These are phyloP conservation scores for Glonium stellatum DNA, from an alignment of 495 filamentous ascomycete genomes.

Conservation along the genomic window DNA sequence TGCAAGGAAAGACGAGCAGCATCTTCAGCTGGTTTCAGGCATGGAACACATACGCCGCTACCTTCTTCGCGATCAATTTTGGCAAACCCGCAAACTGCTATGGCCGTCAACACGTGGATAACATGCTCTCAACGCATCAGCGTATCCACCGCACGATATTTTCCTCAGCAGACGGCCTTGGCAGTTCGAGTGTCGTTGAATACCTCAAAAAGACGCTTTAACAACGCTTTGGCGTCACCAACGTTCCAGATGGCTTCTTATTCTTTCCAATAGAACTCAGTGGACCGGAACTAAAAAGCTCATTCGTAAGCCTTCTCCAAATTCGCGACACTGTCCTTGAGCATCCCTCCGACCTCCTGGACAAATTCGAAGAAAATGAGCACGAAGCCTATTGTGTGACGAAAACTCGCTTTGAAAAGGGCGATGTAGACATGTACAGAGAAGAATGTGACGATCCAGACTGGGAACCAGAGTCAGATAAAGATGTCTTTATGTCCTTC, in stretches of 20 bases:
- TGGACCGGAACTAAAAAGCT: slow-evolving; percentile 33
- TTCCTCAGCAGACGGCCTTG: slow-evolving; percentile 25
- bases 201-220: slow-evolving; percentile 51
- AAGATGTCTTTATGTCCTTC: slow-evolving; percentile 45
- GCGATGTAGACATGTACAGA: slow-evolving; percentile 8
- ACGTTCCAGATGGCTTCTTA: slow-evolving; percentile 62
- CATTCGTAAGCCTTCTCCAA: slow-evolving; percentile 29
- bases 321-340: slow-evolving; percentile 22
- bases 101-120: slow-evolving; percentile 56
- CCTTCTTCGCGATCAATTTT: slow-evolving; percentile 62
- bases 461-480: slow-evolving; percentile 27
- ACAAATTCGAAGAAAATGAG: slow-evolving; percentile 43
- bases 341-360: slow-evolving; percentile 41
- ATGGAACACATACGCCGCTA: slow-evolving; percentile 59
- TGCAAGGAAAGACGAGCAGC: slow-evolving; percentile 47
- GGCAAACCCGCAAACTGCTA: slow-evolving; percentile 59
- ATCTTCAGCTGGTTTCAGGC: slow-evolving; percentile 59
- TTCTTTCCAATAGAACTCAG: slow-evolving; percentile 41
- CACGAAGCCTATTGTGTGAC: slow-evolving; percentile 41
- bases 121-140: slow-evolving; percentile 52
- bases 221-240: slow-evolving; percentile 46
- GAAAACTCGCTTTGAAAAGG: slow-evolving; percentile 43
- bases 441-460: slow-evolving; percentile 7
- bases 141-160: slow-evolving; percentile 55
- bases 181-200: slow-evolving; percentile 46